phyloP scores from a whole-genome alignment of 805 yeast species.

The Starmerella cellae region DNA sequence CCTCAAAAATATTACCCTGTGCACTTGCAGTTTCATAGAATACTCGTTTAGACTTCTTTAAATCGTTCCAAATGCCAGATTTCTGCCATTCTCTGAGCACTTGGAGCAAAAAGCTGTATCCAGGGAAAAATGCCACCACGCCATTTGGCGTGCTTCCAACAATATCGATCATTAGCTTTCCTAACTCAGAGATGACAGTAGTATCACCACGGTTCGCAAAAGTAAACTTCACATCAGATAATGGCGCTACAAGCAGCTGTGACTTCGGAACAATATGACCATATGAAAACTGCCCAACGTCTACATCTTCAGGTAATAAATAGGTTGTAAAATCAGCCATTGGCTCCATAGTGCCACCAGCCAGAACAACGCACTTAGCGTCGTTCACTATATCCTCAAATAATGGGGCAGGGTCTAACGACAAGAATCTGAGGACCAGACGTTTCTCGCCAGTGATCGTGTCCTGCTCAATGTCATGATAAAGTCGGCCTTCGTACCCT shows the following conservation, averaged over 20 bases:
- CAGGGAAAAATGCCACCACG: slow-evolving; percentile 69
- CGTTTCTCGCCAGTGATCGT: slow-evolving; percentile 1
- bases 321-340: slow-evolving; percentile 52
- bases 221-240: slow-evolving; percentile 50
- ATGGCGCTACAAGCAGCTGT: slow-evolving; percentile 49
- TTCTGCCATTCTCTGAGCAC: slow-evolving; percentile 42
- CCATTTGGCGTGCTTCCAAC: slow-evolving; percentile 50
- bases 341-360: slow-evolving; percentile 97
- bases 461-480: slow-evolving; percentile 37
- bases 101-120: slow-evolving; percentile 56
- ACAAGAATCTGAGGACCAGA: slow-evolving; percentile 44
- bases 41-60: slow-evolving; percentile 27
- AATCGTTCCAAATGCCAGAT: slow-evolving; percentile 18
- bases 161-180: slow-evolving; percentile 35
- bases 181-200: slow-evolving; percentile 38
- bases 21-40: slow-evolving; percentile 41
- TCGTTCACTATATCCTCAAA: slow-evolving; percentile 54
- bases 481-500: slow-evolving; percentile 63
- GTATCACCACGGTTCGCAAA: slow-evolving; percentile 45
- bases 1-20: slow-evolving; percentile 31
- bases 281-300: slow-evolving; percentile 50
- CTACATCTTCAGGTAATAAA: slow-evolving; percentile 40
- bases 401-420: slow-evolving; percentile 63
- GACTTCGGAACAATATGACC: slow-evolving; percentile 69
- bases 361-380: slow-evolving; percentile 57